Base-by-base conservation (phyloP, 176 grass and related monocot species). In the Pharus latifolius region DNA sequence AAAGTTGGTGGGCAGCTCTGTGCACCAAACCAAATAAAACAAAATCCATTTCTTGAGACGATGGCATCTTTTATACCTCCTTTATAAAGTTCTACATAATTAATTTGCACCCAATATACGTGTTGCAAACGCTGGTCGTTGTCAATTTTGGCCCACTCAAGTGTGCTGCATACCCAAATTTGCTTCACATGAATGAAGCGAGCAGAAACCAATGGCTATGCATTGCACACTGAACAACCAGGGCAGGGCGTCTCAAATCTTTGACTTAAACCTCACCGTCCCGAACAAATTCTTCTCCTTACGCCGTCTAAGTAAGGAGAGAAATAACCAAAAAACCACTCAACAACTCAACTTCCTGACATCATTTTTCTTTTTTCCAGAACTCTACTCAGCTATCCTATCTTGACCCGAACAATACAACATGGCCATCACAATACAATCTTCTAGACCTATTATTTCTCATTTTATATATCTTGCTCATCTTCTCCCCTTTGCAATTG, bases 381-480 rank as follows among this genome's bases (percentile, higher is more conserved):
- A 62, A 17, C 33, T 47, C 5, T 40, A 38, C 82, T 34, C 33
- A 16, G 69, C 76, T 62, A 17, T 37, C 69, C 82, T 61, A 20
- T 60, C 6, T 69, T 84, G 82, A 79, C 82, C 69, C 35, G 25
- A 52, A 60, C 7, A 12, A 60, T 20, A 18, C 3, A 20, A 66
- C 41, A 26, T 73, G 51, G 57, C 41, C 18, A 8, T 44, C 45
- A 33, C 53, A 25, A 50, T 4, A 56, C 40, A 49, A 25, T 32
- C 5, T 14, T 10, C 10, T 22, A 41, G 31, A n/a, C n/a, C n/a
- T n/a, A n/a, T n/a, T 12, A 24, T 30, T 24, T 11, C 9, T 3
- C 74, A 22, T n/a, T 25, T 6, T 20, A n/a, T 54, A 17, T 17
- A 48, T 2, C 22, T 41, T 57, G 20, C 27, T 56, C 31, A 1